phyloP scores from a whole-genome alignment of 208 protist genomes.

The Acanthamoeba divionensis region DNA sequence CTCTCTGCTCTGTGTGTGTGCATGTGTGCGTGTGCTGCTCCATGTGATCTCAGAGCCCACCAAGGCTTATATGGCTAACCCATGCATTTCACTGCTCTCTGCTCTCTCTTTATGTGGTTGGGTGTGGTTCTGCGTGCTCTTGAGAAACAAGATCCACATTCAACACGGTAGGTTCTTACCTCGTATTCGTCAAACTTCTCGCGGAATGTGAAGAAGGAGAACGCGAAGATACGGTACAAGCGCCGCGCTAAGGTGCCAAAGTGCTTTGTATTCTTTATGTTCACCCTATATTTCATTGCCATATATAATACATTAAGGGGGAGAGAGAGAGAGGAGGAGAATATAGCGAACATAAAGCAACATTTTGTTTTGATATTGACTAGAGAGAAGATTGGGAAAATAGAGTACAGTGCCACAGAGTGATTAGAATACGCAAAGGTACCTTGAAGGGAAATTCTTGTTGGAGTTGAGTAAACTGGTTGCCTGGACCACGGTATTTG shows the following conservation, averaged over 20 bases:
- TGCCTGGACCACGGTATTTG: slow-evolving; percentile 11
- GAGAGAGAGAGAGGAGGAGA: too few species aligned
- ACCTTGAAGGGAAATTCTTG: slow-evolving; percentile 32
- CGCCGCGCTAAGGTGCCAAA: slow-evolving; percentile 21
- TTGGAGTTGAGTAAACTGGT: slow-evolving; percentile 16
- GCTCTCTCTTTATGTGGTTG: too few species aligned
- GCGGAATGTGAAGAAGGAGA: neutral
- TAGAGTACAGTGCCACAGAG: neutral
- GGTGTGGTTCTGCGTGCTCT: too few species aligned
- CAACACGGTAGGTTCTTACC: neutral
- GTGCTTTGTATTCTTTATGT: slow-evolving; percentile 47
- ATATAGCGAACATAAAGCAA: too few species aligned
- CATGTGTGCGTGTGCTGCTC: too few species aligned
- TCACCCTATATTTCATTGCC: neutral
- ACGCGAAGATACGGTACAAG: slow-evolving; percentile 25
- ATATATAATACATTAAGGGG: neutral
- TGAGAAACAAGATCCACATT: neutral
- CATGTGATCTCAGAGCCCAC: too few species aligned
- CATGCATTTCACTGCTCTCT: too few species aligned
- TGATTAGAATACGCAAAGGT: neutral
- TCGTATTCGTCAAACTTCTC: slow-evolving; percentile 47
- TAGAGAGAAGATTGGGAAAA: neutral
- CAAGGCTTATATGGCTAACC: too few species aligned
- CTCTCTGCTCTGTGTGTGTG: too few species aligned
- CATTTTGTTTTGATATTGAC: too few species aligned